Evolutionary conservation across 441 rosid genomes (phyloP), one percentile per base, ranked within the genome.

Genomic region (Brassica balearica): DNA sequence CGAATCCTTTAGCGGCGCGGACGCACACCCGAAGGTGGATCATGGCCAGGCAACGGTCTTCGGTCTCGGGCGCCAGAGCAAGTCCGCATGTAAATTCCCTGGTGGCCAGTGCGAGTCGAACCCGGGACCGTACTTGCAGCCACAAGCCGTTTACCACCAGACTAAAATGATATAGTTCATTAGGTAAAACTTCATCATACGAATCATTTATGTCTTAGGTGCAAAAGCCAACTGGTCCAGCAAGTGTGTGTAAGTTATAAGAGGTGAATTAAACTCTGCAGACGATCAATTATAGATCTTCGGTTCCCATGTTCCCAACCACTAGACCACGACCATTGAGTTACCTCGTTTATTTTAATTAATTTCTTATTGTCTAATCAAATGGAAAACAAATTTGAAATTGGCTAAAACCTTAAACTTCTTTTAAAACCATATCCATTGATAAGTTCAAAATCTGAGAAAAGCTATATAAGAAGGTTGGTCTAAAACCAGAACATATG

Each of bases 361-460:
- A 29, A 29, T 29, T 76, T 20, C 34, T 69, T 56, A 69, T 4
- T 20, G 41, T 62, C 55, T 69, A 69, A 51, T 63, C 22, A 51
- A 20, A 46, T 32, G n/a, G 19, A 43, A 56, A 12, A 12, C 6
- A 48, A 48, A 17, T 76, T 43, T 27, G 43, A 70, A 69, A 19
- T 8, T 77, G 59, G 76, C 43, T 22, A 56, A 61, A 77, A 34
- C 74, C 2, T 53, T 53, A 8, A 77, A 55, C 69, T 29, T 63
- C 22, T 14, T 51, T 25, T n/a, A 19, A 34, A 77, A 64, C 29
- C 32, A 65, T 71, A 65, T 41, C 15, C 25, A 71, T 59, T 38
- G 68, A 72, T 62, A 19, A n/a, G 55, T 78, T 62, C 34, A 29
- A 72, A 66, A 72, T 66, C 41, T n/a, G 29, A 78, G 72, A 64